Percentiles rank a stretch among this genome's conserved stretches.
phyloP scores from a whole-genome alignment of 1,284 basidiomycete genomes.

The Gymnopus androsaceus region DNA sequence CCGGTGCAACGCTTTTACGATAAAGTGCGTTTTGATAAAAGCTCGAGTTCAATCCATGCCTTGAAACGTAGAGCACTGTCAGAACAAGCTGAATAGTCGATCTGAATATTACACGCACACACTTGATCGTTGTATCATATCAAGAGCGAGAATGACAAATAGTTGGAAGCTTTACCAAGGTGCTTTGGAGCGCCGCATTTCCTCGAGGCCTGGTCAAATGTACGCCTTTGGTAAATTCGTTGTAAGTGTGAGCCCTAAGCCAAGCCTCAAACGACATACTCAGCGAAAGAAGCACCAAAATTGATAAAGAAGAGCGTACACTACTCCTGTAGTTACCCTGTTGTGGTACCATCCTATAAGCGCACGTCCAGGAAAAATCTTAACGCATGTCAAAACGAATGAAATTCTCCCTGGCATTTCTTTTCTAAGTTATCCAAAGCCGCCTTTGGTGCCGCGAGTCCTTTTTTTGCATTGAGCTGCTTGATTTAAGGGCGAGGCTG shows the following conservation, averaged over 20 bases:
- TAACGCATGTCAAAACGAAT: too few species aligned
- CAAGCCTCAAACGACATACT: too few species aligned
- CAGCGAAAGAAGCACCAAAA: too few species aligned
- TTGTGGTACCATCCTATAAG: conserved; percentile 14
- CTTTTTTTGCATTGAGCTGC: conserved; percentile 31
- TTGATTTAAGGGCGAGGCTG: conserved; percentile 26
- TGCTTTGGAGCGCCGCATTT: too few species aligned
- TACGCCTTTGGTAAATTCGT: too few species aligned
- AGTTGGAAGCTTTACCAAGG: too few species aligned
- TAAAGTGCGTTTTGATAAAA: conserved; percentile 30
- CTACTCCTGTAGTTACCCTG: too few species aligned
- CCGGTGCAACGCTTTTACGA: conserved; percentile 21
- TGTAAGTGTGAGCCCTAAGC: too few species aligned
- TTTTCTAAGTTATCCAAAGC: conserved; percentile 22
- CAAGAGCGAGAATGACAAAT: too few species aligned
- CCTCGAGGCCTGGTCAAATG: too few species aligned
- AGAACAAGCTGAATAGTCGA: neutral
- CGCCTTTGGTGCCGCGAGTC: conserved; percentile 29
- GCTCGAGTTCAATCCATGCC: conserved; percentile 34
- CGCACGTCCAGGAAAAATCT: conserved; percentile 28
- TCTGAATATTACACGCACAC: neutral
- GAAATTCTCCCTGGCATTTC: neutral
- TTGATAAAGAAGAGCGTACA: too few species aligned
- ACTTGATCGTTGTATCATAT: conserved; percentile 40
- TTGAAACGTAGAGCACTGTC: conserved; percentile 28